phyloP scores from a whole-genome alignment of 1,284 basidiomycete species.

The Fomitiporia mediterranea region DNA sequence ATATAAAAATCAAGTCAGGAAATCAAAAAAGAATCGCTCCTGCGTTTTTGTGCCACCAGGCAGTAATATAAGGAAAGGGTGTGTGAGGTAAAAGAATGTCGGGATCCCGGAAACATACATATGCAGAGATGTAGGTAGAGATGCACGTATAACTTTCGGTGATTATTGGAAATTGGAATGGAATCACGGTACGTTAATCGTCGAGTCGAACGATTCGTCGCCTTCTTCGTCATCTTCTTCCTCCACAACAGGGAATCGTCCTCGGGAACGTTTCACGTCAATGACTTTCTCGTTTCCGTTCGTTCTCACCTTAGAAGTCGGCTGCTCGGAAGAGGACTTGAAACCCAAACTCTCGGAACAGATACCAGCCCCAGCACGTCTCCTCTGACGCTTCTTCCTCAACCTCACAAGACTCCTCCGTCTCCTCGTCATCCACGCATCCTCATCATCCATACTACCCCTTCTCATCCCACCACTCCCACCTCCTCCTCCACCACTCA shows the following conservation, averaged over 20 bases:
- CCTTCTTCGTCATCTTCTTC: constrained; percentile 15
- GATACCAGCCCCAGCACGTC: constrained; percentile 11
- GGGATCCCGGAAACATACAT: background rate
- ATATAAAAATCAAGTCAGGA: background rate
- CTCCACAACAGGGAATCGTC: constrained; percentile 14
- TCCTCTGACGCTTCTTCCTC: constrained; percentile 21
- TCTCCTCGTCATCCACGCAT: constrained; percentile 42
- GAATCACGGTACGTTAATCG: background rate
- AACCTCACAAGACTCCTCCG: constrained; percentile 37
- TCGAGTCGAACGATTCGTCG: background rate
- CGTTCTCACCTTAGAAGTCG: background rate
- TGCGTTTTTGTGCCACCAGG: too few species aligned
- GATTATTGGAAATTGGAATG: background rate
- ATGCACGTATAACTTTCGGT: background rate
- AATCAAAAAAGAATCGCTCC: background rate
- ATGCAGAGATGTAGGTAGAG: background rate
- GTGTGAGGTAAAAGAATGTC: background rate
- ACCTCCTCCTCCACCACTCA: background rate
- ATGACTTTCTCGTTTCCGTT: background rate
- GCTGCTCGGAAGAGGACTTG: background rate
- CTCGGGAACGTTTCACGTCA: background rate
- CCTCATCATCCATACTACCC: constrained; percentile 33
- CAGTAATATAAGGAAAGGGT: background rate
- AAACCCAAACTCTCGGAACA: background rate
- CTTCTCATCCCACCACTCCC: constrained; percentile 6